A percentile compares a stretch with the other conserved stretches of the same genome.
phyloP scores from a whole-genome alignment of 2,329 filamentous ascomycete genomes.

The Colletotrichum aenigma region DNA sequence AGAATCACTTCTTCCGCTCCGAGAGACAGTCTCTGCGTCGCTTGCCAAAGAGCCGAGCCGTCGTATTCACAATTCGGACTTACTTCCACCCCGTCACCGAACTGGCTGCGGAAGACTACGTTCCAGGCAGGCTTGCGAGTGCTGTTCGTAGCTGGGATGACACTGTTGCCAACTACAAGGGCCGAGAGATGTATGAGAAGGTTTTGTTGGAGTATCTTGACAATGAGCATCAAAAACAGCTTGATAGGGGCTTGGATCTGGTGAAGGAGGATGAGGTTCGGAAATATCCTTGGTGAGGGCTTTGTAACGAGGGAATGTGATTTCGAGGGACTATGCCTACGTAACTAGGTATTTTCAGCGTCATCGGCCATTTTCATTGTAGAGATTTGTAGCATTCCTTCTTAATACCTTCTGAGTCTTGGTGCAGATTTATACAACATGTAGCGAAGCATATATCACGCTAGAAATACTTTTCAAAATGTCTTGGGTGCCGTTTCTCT shows the following conservation, averaged over 20 bases:
- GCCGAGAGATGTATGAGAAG: conserved; percentile 73
- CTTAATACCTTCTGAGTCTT: background rate
- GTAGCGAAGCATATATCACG: background rate
- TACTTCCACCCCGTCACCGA: conserved; percentile 77
- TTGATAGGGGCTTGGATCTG: conserved; percentile 68
- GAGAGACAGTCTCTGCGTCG: conserved; percentile 75
- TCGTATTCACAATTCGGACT: conserved; percentile 79
- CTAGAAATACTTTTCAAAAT: background rate
- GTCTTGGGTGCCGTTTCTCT: background rate
- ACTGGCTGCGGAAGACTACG: conserved; percentile 73
- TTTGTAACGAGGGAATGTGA: accelerated
- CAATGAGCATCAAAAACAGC: conserved; percentile 73
- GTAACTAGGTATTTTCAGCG: background rate
- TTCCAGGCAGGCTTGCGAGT: conserved; percentile 78
- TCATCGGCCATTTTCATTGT: background rate
- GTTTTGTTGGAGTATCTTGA: conserved; percentile 81
- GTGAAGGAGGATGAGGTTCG: conserved; percentile 63
- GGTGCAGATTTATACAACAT: background rate
- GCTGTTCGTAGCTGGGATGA: conserved; percentile 83
- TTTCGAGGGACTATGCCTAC: background rate
- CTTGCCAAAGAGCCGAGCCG: conserved; percentile 59
- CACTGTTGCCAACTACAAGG: conserved; percentile 79
- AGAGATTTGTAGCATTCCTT: background rate
- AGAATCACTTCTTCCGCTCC: conserved; percentile 78
- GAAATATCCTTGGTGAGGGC: conserved; percentile 63